Evolutionary conservation across 805 yeast genomes (phyloP), one percentile per base, ranked within the genome.

Genomic region (Yarrowia phangngaensis): DNA sequence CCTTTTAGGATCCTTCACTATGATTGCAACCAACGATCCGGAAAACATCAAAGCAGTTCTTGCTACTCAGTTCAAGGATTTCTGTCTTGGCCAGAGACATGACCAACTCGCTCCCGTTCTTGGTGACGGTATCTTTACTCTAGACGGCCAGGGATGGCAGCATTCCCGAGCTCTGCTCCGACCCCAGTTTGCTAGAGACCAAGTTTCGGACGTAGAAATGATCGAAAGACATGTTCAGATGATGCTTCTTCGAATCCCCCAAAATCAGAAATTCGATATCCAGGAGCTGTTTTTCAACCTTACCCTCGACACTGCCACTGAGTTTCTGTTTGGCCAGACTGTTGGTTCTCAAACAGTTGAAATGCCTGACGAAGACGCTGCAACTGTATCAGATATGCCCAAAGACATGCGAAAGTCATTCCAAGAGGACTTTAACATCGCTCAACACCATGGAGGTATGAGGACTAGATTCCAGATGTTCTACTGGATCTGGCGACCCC

Each of bases 111-210:
- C 38, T 16, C 64, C 63, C 8, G 40, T 65, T 16, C 53, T 66
- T 7, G 69, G 69, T 6, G 54, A 56, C 22, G 69, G 70, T 1
- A 65, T 66, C 36, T 66, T 66, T 55, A 65, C 68, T 3, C 57
- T 61, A 13, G 60, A 60, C 30, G 66, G 67, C 19, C 56, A 55
- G 29, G 61, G 59, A 20, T 66, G 70, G 70, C 58, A 60, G 38
- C 69, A 66, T 49, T 61, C 68, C 11, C 55, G 70, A 12, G 58
- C 64, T 3, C 49, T 66, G 58, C 56, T 66, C 31, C 58, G 68
- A 24, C 70, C 70, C 4, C 66, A 64, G 53, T 66, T 66, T 53
- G 40, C 58, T 30, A 53, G 62, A 4, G 61, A 60, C 31, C 66
- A 64, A 56, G 59, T 65, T 14, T 53, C 60, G 11, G 61, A 60